Evolutionary conservation across 306 rosid species (phyloP).

Genomic region (Pyrus pyrifolia): DNA sequence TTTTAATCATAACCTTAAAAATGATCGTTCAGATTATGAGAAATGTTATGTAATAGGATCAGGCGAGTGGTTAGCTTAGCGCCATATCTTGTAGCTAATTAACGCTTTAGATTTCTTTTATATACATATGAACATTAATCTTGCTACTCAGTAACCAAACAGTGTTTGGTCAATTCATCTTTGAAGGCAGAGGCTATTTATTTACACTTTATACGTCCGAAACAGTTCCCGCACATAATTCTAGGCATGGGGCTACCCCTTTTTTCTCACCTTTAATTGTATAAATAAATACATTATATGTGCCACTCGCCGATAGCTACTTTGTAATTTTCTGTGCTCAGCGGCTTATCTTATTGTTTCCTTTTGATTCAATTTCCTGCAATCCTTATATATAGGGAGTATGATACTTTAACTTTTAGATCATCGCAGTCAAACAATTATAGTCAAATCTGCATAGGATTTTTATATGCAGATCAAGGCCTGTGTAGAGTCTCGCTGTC

Average conservation of each 20-base stretch:
- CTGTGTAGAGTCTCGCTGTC: too few species aligned
- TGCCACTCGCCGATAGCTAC: background rate
- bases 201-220: background rate
- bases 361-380: background rate
- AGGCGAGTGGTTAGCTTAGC: background rate
- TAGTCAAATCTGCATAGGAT: slow-evolving; percentile 19
- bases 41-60: background rate
- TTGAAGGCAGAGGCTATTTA: slow-evolving; percentile 3
- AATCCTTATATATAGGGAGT: background rate
- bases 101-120: background rate
- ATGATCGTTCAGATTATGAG: background rate
- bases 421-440: slow-evolving; percentile 11
- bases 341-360: background rate
- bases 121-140: background rate
- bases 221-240: background rate
- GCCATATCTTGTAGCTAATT: too few species aligned
- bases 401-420: slow-evolving; percentile 11
- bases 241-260: background rate
- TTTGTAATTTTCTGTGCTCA: background rate
- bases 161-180: slow-evolving; percentile 16
- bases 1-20: background rate
- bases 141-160: background rate
- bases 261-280: background rate
- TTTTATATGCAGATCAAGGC: background rate
- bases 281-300: background rate